Evolutionary conservation across 768 basidiomycete genomes (phyloP).

Genomic region (Calocybe indica): DNA sequence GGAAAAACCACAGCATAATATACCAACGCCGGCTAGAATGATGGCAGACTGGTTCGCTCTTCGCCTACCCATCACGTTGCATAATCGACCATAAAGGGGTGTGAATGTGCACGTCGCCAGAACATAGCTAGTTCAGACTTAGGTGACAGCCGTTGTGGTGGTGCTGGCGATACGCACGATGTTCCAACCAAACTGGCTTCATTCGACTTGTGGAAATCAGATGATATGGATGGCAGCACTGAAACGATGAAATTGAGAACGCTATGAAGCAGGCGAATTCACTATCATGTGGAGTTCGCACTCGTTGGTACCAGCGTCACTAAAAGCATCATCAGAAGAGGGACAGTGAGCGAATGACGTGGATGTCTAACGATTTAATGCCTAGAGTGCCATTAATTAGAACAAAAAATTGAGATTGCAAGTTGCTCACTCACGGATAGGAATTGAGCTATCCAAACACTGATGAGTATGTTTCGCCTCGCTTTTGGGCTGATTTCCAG

Average conservation of each 20-base stretch:
- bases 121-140: conserved; percentile 44
- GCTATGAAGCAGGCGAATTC: neutral
- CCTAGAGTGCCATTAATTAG: conserved; percentile 10
- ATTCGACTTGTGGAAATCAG: conserved; percentile 70
- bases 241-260: neutral
- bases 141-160: neutral
- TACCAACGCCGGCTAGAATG: conserved; percentile 54
- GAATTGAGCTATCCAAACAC: conserved; percentile 68
- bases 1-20: conserved; percentile 61
- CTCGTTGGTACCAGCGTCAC: conserved; percentile 76
- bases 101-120: conserved; percentile 79
- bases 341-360: neutral
- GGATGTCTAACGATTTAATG: conserved; percentile 24
- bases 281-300: conserved; percentile 22
- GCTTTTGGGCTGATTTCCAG: conserved; percentile 52
- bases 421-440: conserved; percentile 50
- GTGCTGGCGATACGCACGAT: conserved; percentile 32
- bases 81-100: conserved; percentile 74
- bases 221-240: conserved; percentile 77
- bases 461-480: conserved; percentile 57
- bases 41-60: conserved; percentile 63
- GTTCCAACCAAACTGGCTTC: conserved; percentile 84
- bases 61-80: conserved; percentile 65
- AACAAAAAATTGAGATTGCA: neutral
- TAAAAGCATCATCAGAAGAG: conserved; percentile 17